Conservation (phyloP, 176 grass and related monocot species). For the Stipa capillata region DNA sequence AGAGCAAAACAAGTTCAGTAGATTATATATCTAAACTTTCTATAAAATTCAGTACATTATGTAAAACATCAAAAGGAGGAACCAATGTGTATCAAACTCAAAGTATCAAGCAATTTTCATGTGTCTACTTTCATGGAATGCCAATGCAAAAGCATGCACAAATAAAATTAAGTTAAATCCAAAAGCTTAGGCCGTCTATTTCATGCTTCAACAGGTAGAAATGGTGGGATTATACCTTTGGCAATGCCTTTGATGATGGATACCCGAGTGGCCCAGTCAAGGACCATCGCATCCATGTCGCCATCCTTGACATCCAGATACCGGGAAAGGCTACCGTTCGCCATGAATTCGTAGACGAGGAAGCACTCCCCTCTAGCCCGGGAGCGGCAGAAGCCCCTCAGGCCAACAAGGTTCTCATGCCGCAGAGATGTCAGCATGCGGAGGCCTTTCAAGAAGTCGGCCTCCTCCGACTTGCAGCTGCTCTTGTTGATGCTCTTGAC, state of each 20-base stretch:
- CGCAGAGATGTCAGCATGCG: conserved; percentile 39
- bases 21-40: too few species aligned
- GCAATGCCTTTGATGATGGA: conserved; percentile 75
- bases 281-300: conserved; percentile 4
- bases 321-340: conserved; percentile 44
- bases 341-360: conserved; percentile 74
- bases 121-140: not conserved
- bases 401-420: conserved; percentile 66
- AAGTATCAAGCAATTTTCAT: not conserved
- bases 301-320: conserved; percentile 50
- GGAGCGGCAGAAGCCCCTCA: conserved; percentile 69
- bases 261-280: conserved; percentile 55
- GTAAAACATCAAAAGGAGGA: not conserved
- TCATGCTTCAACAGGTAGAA: not conserved
- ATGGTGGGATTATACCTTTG: conserved; percentile 30
- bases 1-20: not conserved
- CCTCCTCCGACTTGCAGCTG: conserved; percentile 70
- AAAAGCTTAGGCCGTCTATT: not conserved
- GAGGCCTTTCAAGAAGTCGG: conserved; percentile 62
- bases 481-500: conserved; percentile 79
- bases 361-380: conserved; percentile 66
- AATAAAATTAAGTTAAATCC: not conserved
- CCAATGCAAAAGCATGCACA: not conserved
- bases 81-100: not conserved
- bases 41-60: not conserved